Evolutionary conservation across 2,329 filamentous ascomycete genomes (phyloP), one percentile per base, ranked within the genome.

Genomic region (Aureobasidium sp.): DNA sequence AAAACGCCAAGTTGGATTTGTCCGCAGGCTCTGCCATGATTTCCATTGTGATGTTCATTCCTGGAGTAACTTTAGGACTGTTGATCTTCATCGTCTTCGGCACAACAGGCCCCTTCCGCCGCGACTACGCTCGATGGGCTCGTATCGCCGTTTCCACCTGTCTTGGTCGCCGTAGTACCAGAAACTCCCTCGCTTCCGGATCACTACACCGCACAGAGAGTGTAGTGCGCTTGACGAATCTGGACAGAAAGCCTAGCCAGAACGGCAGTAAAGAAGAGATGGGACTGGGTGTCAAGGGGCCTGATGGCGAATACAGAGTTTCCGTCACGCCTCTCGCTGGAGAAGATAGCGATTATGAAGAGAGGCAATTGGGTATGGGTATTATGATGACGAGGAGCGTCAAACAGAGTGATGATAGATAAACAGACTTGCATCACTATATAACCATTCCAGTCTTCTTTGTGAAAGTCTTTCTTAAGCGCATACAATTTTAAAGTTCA

Each of bases 1-100:
- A 39, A 26, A 46, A 37, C 24, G 37, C 41, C 20, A 47, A 48
- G 2, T 63, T 65, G 4, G 66, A 67, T 43, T 60, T 63, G 36
- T 64, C 65, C 4, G 20, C 41, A 6, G 26, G 27, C n/a, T 27
- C 56, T 6, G 62, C 64, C 41, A 57, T 61, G 4, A 27, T 41
- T 10, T 61, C 59, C 43, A 37, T 65, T 13, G 41, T 64, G 1
- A 63, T 61, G 20, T 67, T 63, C 51, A 47, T 61, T 2, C 59
- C 59, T 3, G 59, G 59, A n/a, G 59, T 61, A 2, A 53, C 59
- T 3, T n/a, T 55, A 8, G 59, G 59, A 17, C 48, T 61, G 8
- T 20, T 61, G 12, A 26, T 55, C 20, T 61, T 61, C 29, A 52
- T 61, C 29, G 59, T 61, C 15, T 61, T 61, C 26, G 59, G 59